These are phyloP conservation scores for Mortierella sp. DNA, from an alignment of 371 early-diverging fungal species.

Conservation along the genomic window DNA sequence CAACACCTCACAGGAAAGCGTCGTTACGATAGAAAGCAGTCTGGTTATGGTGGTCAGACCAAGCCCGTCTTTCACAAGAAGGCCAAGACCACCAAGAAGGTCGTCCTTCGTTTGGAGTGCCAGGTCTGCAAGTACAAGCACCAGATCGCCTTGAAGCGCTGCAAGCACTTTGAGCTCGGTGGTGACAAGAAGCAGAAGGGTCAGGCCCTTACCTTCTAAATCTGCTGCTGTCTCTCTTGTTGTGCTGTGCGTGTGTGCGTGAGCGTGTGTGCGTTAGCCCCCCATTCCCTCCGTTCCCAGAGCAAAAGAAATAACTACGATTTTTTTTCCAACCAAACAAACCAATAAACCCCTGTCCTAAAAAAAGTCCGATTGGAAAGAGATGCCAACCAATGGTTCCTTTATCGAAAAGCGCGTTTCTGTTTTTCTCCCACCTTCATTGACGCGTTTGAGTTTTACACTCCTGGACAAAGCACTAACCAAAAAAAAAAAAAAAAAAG, in stretches of 20 bases:
- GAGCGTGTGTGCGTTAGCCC: neutral
- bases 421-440: no score
- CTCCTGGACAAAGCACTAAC: neutral
- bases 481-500: neutral
- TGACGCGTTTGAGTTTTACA: neutral
- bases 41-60: slow-evolving; percentile 99
- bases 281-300: neutral
- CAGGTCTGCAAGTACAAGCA: slow-evolving; percentile 97
- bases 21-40: slow-evolving; percentile 92
- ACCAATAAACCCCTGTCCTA: neutral
- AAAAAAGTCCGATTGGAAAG: neutral
- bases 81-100: slow-evolving; percentile 99
- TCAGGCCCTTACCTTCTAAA: slow-evolving; percentile 15
- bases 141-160: slow-evolving; percentile 97
- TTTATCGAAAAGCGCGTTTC: no score
- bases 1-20: slow-evolving; percentile 69
- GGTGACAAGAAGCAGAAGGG: slow-evolving; percentile 97
- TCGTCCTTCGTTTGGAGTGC: slow-evolving; percentile 99
- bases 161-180: slow-evolving; percentile 99
- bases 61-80: slow-evolving; percentile 98
- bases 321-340: neutral
- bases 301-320: neutral
- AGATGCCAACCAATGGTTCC: no score
- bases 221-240: neutral
- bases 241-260: neutral